Percentiles rank a stretch among this genome's conserved stretches.
Conservation (phyloP, 2,329 filamentous ascomycete genomes). For the Chaetomium globosum region DNA sequence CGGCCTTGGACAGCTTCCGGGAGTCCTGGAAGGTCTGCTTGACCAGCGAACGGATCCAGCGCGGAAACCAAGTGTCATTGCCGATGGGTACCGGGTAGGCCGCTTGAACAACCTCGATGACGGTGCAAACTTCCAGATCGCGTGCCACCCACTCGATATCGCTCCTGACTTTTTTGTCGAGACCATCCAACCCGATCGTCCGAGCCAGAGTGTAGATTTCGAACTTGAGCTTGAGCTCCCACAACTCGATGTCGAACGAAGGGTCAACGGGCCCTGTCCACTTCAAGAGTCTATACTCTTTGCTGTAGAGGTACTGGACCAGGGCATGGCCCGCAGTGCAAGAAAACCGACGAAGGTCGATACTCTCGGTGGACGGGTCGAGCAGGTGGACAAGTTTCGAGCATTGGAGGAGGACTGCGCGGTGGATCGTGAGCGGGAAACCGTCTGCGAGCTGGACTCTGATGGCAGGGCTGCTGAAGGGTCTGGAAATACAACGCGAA, state of each 20-base stretch:
- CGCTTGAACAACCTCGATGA: conserved; percentile 28
- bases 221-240: conserved; percentile 22
- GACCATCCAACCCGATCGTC: conserved; percentile 19
- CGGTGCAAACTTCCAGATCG: conserved; percentile 21
- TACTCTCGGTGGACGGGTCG: conserved; percentile 7
- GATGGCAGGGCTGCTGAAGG: conserved; percentile 22
- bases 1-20: background rate
- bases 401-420: conserved; percentile 17
- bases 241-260: background rate
- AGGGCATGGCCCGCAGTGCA: conserved; percentile 28
- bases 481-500: conserved; percentile 12
- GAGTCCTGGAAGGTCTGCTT: conserved; percentile 26
- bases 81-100: conserved; percentile 22
- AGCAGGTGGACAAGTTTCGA: conserved; percentile 22
- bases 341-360: conserved; percentile 21
- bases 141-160: conserved; percentile 10
- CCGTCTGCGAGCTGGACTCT: conserved; percentile 17
- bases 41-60: conserved; percentile 20
- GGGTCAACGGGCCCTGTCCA: background rate
- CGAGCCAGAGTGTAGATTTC: conserved; percentile 27
- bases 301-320: conserved; percentile 30
- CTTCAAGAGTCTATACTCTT: background rate
- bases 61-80: conserved; percentile 30
- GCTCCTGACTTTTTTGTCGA: conserved; percentile 23
- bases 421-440: conserved; percentile 19